phyloP scores from a whole-genome alignment of 371 early-diverging fungal genomes.

The Saksenaea oblongispora region DNA sequence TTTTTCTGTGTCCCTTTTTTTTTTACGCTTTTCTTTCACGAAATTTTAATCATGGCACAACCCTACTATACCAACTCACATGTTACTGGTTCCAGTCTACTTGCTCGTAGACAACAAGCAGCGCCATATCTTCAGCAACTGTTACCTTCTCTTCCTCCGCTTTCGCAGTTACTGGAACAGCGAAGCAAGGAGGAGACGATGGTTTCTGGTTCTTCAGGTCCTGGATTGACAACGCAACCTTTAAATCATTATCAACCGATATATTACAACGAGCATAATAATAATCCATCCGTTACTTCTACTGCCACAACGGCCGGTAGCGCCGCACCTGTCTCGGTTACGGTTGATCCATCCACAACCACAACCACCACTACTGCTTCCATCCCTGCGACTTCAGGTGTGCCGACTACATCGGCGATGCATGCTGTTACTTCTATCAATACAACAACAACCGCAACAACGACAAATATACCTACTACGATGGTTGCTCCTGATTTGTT shows the following conservation, averaged over 20 bases:
- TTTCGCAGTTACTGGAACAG: conserved; percentile 29
- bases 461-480: conserved; percentile 24
- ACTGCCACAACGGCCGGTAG: not conserved
- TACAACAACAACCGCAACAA: conserved; percentile 12
- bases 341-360: conserved; percentile 19
- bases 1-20: not conserved
- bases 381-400: conserved; percentile 15
- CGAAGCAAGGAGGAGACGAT: not conserved
- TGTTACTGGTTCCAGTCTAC: conserved; percentile 14
- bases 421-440: too few relatives aligned
- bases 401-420: conserved; percentile 13
- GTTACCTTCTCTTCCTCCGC: conserved; percentile 35
- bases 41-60: not conserved
- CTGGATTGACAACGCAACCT: not conserved
- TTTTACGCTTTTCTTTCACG: not conserved
- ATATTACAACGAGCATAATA: conserved; percentile 2
- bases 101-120: conserved; percentile 39
- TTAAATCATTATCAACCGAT: not conserved
- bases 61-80: conserved; percentile 2
- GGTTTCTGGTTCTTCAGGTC: conserved; percentile 2
- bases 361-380: not conserved
- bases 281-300: not conserved
- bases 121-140: conserved; percentile 33
- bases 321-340: conserved; percentile 6
- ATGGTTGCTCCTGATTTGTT: not conserved